These are phyloP conservation scores for Amanita exitialis DNA, from an alignment of 768 basidiomycete species.

Conservation along the genomic window DNA sequence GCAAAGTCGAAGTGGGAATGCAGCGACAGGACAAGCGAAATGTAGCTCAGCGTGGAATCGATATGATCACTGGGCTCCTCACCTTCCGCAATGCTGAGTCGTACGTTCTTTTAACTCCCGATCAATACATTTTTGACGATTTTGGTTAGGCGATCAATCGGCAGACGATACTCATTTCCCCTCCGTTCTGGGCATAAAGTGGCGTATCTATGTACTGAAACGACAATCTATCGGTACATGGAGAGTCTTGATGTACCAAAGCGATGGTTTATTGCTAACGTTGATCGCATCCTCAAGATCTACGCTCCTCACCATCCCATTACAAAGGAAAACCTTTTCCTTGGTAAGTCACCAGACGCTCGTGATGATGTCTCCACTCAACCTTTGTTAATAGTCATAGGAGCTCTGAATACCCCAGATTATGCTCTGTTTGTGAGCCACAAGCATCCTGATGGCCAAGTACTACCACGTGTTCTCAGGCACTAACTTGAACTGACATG, in stretches of 20 bases:
- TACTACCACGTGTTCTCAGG: conserved; percentile 6
- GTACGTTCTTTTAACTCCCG: neutral
- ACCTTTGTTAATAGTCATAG: conserved; percentile 27
- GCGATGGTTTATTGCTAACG: conserved; percentile 51
- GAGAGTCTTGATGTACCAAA: conserved; percentile 41
- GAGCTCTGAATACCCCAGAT: conserved; percentile 50
- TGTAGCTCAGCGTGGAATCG: conserved; percentile 44
- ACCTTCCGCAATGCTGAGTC: conserved; percentile 31
- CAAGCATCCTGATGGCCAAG: conserved; percentile 51
- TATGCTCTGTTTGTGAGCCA: conserved; percentile 74
- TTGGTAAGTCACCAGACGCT: conserved; percentile 17
- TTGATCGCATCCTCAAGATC: conserved; percentile 38
- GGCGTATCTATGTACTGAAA: conserved; percentile 48
- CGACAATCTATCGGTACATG: conserved; percentile 46
- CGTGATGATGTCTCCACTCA: neutral
- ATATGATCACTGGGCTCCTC: conserved; percentile 36
- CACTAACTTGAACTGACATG: neutral
- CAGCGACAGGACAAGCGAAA: conserved; percentile 50
- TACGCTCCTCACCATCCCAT: conserved; percentile 30
- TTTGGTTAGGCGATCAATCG: conserved; percentile 28
- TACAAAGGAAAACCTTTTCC: conserved; percentile 34
- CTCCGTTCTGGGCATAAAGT: conserved; percentile 43
- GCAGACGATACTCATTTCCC: conserved; percentile 39
- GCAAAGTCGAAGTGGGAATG: conserved; percentile 36
- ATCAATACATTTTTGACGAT: neutral